Percentiles rank a stretch among this genome's conserved stretches.
Evolutionary conservation across 2,329 filamentous ascomycete genomes (phyloP).

Genomic region (Cladosporium sp.): DNA sequence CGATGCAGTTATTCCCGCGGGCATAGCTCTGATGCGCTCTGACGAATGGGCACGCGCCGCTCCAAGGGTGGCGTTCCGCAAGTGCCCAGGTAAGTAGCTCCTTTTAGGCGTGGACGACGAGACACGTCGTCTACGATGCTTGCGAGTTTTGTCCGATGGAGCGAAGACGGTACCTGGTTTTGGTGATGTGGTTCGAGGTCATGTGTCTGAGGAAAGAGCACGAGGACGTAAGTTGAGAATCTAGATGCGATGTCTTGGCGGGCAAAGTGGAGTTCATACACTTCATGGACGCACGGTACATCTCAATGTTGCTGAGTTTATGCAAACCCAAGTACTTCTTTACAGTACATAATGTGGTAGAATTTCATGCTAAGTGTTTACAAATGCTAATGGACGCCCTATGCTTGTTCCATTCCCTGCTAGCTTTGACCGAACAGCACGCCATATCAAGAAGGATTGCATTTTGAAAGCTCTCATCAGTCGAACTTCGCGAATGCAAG

Average conservation of each 20-base stretch:
- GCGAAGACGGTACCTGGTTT: background rate
- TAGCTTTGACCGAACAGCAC: background rate
- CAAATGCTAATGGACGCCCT: background rate
- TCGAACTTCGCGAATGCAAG: conserved; percentile 75
- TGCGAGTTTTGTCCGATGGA: conserved; percentile 6
- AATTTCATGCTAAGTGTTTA: background rate
- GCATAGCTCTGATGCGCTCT: background rate
- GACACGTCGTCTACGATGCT: background rate
- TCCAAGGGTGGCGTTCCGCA: conserved; percentile 15
- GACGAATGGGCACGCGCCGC: conserved; percentile 13
- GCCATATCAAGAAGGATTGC: background rate
- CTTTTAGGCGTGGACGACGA: background rate
- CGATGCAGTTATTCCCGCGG: conserved; percentile 15
- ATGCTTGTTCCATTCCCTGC: background rate
- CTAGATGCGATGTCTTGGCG: background rate
- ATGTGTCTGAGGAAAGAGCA: conserved; percentile 5
- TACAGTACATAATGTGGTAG: too few species aligned
- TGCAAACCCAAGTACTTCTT: too few species aligned
- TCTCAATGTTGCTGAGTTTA: too few species aligned
- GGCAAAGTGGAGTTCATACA: background rate
- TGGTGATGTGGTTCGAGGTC: background rate
- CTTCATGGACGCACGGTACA: too few species aligned
- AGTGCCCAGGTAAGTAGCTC: background rate
- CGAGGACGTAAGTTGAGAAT: background rate
- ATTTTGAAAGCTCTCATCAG: conserved; percentile 27